Base-by-base conservation (phyloP, 2,329 filamentous ascomycete genomes). In the Cadophora malorum region DNA sequence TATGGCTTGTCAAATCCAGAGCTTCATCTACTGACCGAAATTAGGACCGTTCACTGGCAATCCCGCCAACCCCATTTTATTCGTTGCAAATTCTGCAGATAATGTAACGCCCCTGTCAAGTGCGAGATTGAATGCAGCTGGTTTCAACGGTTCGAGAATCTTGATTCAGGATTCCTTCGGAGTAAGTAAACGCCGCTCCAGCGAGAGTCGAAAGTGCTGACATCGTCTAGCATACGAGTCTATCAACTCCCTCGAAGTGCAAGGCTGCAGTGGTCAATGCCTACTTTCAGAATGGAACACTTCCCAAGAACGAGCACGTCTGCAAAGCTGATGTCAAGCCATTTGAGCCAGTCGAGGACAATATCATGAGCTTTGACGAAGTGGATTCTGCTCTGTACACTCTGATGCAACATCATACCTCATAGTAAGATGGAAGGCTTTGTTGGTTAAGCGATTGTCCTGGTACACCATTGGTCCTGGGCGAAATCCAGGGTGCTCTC, bases 151-250 rank as follows among this genome's bases (percentile, higher is more conserved):
- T n/a, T 84, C 83, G 0, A 78, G 80, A 0, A 76, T 85, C 10
- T 73, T 86, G 25, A 78, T 81, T 19, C 83, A 84, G 71, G 82
- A 84, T 58, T 81, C 81, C 0, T 85, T 82, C 50, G 84, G 84
- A 80, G 59, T 49, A 62, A 28, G 41, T 62, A 49, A n/a, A 28
- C 14, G 6, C 9, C 2, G n/a, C 9, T 12, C 31, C 25, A 16
- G 19, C 7, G 31, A 8, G n/a, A 23, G 14, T 16, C 28, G 4
- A 45, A 47, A 41, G 7, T 21, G 33, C 56, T 60, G 56, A 60
- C 33, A 60, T 23, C 6, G 4, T 21, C n/a, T 47, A 62, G 59
- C 86, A 88, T 70, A 86, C 83, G 53, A 77, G 78, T 0, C 63
- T 79, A 6, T 73, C 78, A 1, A 69, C 71, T 0, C 75, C 77